Evolutionary conservation across 805 yeast genomes (phyloP).

Genomic region (Candida awuae): DNA sequence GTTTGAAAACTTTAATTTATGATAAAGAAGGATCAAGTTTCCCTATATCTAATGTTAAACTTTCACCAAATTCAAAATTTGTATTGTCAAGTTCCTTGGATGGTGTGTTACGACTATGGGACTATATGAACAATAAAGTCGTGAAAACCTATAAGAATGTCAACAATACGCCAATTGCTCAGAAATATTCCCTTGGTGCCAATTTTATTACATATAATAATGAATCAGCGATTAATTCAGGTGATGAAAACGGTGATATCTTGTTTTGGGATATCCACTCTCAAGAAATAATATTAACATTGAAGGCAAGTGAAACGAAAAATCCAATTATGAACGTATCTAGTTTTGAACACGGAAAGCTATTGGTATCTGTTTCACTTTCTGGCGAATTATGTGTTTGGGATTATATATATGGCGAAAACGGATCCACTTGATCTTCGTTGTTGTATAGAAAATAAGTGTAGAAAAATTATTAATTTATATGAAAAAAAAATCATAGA

Average conservation of each 20-base stretch:
- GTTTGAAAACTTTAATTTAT: conserved; percentile 80
- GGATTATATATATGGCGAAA: conserved; percentile 11
- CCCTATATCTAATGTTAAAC: conserved; percentile 67
- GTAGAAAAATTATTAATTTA: conserved; percentile 9
- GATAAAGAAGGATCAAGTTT: conserved; percentile 65
- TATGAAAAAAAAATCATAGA: too few species aligned
- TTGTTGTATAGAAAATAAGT: neutral
- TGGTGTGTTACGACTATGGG: conserved; percentile 77
- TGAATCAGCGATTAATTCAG: conserved; percentile 45
- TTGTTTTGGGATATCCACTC: conserved; percentile 63
- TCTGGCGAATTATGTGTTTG: conserved; percentile 26
- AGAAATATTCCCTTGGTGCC: conserved; percentile 45
- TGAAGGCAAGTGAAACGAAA: conserved; percentile 15
- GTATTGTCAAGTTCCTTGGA: conserved; percentile 73
- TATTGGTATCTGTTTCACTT: conserved; percentile 28
- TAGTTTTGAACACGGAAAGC: conserved; percentile 29
- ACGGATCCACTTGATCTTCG: neutral
- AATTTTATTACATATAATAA: conserved; percentile 37
- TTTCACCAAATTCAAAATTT: conserved; percentile 75
- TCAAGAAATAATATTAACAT: conserved; percentile 35
- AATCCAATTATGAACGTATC: conserved; percentile 36
- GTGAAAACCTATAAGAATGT: conserved; percentile 49
- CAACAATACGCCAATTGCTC: conserved; percentile 32
- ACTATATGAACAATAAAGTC: conserved; percentile 71
- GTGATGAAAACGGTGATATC: conserved; percentile 48